These are phyloP conservation scores for Hydrangea macrophylla DNA, from an alignment of 148 eudicot genomes.

Conservation along the genomic window DNA sequence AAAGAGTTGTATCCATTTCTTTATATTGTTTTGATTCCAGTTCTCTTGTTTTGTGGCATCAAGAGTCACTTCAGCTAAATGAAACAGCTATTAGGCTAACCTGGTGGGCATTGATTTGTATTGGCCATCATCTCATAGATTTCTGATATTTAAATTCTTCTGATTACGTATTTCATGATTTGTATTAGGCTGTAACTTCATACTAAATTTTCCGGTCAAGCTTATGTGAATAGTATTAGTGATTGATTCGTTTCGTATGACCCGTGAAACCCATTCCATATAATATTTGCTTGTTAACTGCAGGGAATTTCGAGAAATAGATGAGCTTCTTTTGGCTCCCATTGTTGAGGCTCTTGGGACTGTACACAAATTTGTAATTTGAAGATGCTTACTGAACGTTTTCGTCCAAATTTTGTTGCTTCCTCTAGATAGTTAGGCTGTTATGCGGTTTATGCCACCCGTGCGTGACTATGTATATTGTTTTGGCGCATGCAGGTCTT, in stretches of 20 bases:
- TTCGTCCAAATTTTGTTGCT: not conserved
- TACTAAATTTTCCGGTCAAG: too few species aligned
- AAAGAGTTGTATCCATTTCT: too few species aligned
- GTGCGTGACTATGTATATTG: constrained; percentile 13
- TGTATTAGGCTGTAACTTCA: too few species aligned
- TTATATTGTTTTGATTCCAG: too few species aligned
- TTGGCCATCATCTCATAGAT: too few species aligned
- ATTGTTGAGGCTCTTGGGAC: constrained; percentile 71
- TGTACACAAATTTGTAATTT: constrained; percentile 15
- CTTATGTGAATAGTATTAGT: too few species aligned
- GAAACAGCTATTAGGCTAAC: too few species aligned
- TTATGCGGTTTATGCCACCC: constrained; percentile 2
- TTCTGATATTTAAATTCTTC: not conserved
- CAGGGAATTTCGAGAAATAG: constrained; percentile 83
- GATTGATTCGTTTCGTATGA: too few species aligned
- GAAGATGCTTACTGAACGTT: not conserved
- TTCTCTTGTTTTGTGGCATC: too few species aligned
- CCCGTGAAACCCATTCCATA: too few species aligned
- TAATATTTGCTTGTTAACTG: constrained; percentile 22
- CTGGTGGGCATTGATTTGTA: too few species aligned
- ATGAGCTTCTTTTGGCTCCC: constrained; percentile 65
- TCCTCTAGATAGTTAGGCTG: not conserved
- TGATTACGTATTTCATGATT: not conserved
- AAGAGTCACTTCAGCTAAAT: too few species aligned
- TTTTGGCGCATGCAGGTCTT: constrained; percentile 87